Percentiles rank a stretch among this genome's conserved stretches.
Conservation (phyloP, 495 filamentous ascomycete species). For the Cercophora newfieldiana region DNA sequence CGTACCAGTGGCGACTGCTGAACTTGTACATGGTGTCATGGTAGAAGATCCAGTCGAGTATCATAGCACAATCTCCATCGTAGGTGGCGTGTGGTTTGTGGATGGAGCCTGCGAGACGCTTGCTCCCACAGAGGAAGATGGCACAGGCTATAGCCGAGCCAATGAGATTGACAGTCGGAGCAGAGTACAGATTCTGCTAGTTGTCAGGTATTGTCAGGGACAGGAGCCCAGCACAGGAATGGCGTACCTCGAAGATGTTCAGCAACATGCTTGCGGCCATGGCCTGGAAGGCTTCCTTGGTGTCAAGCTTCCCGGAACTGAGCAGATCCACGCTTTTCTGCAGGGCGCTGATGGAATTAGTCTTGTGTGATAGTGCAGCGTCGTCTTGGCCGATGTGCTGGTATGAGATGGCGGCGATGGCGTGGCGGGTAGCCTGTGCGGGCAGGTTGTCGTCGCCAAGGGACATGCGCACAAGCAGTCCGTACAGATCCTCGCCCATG, state of each 20-base stretch:
- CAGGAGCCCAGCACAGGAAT: neutral
- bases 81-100: constrained; percentile 13
- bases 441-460: constrained; percentile 20
- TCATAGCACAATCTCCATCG: constrained; percentile 22
- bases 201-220: neutral
- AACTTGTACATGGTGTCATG: constrained; percentile 29
- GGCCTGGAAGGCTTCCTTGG: constrained; percentile 17
- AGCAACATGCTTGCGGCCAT: constrained; percentile 29
- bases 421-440: constrained; percentile 21
- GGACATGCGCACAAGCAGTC: constrained; percentile 22
- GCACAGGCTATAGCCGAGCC: constrained; percentile 18
- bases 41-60: constrained; percentile 30
- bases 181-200: neutral
- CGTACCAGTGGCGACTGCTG: constrained; percentile 24
- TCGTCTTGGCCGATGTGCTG: constrained; percentile 14
- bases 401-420: constrained; percentile 23
- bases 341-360: constrained; percentile 17
- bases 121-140: constrained; percentile 26
- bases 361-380: constrained; percentile 18
- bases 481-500: constrained; percentile 16
- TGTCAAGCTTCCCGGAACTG: neutral
- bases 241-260: constrained; percentile 19
- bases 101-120: constrained; percentile 17
- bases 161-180: too few relatives aligned
- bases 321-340: constrained; percentile 15